phyloP scores from a whole-genome alignment of 2,329 filamentous ascomycete species.

The Diaporthe citrichinensis region DNA sequence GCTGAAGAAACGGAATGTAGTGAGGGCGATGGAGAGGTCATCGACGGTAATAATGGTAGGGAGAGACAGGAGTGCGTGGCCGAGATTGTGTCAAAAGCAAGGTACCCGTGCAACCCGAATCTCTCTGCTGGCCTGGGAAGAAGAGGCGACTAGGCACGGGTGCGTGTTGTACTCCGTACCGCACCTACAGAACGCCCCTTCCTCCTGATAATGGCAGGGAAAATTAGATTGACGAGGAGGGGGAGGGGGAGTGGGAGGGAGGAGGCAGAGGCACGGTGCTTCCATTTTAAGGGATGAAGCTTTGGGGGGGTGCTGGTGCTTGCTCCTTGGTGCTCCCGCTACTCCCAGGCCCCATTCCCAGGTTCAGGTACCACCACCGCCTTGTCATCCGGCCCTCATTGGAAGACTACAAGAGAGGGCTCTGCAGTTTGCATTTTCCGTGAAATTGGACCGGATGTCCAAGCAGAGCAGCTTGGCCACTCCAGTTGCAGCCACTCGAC shows the following conservation, averaged over 20 bases:
- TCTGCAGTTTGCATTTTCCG: slow-evolving; percentile 30
- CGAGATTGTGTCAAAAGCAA: background rate
- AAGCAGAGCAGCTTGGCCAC: slow-evolving; percentile 27
- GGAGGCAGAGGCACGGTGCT: slow-evolving; percentile 22
- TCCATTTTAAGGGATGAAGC: slow-evolving; percentile 35
- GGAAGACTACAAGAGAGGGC: slow-evolving; percentile 32
- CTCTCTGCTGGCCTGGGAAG: background rate
- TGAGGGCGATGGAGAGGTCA: background rate
- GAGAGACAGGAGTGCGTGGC: slow-evolving; percentile 13
- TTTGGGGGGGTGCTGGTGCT: slow-evolving; percentile 1
- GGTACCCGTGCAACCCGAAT: background rate
- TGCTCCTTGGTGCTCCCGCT: slow-evolving; percentile 1
- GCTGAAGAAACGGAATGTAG: background rate
- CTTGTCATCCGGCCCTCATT: slow-evolving; percentile 11
- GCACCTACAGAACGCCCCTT: slow-evolving; percentile 21
- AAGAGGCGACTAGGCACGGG: background rate
- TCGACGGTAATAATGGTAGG: background rate
- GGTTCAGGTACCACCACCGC: slow-evolving; percentile 8
- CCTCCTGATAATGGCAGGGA: slow-evolving; percentile 32
- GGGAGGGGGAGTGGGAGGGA: slow-evolving; percentile 2
- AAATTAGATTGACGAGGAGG: slow-evolving; percentile 30
- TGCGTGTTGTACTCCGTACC: background rate
- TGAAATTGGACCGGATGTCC: slow-evolving; percentile 15
- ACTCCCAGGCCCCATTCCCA: background rate
- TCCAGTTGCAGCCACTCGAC: background rate